Conservation (phyloP, 2,329 filamentous ascomycete species). For the Laburnicola sp. region DNA sequence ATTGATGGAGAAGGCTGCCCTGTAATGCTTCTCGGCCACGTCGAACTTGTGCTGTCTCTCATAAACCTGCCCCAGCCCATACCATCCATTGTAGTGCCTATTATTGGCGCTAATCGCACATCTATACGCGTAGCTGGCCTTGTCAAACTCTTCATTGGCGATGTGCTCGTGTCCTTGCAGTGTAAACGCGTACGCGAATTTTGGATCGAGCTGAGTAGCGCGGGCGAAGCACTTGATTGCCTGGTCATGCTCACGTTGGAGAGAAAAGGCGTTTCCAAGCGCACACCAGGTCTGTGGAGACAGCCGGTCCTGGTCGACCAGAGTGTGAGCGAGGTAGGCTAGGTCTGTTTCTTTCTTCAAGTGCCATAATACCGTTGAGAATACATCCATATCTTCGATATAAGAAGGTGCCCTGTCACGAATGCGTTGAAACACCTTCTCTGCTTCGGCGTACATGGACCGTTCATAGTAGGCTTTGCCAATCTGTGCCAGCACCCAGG, state of each 20-base stretch:
- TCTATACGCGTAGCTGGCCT: conserved; percentile 84
- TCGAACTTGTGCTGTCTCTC: conserved; percentile 90
- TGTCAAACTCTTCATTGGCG: conserved; percentile 95
- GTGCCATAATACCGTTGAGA: conserved; percentile 99
- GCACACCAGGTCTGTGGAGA: conserved; percentile 97
- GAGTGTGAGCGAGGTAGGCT: conserved; percentile 86
- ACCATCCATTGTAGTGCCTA: conserved; percentile 98
- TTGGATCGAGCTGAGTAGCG: conserved; percentile 85
- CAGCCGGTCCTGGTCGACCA: conserved; percentile 83
- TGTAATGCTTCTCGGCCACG: conserved; percentile 88
- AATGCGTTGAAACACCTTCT: conserved; percentile 80
- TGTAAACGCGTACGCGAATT: conserved; percentile 94
- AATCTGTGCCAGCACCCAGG: conserved; percentile 90
- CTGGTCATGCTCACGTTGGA: conserved; percentile 90
- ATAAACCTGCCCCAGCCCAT: conserved; percentile 79
- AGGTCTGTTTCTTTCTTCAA: conserved; percentile 89
- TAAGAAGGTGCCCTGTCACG: conserved; percentile 78
- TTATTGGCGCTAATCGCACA: conserved; percentile 82
- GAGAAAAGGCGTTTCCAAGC: conserved; percentile 90
- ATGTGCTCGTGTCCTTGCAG: conserved; percentile 95
- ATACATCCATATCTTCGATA: conserved; percentile 95
- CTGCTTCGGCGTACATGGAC: conserved; percentile 80
- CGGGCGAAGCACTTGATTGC: conserved; percentile 93
- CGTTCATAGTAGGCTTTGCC: conserved; percentile 92
- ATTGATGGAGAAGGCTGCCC: conserved; percentile 84